These are phyloP conservation scores for Capsicum pubescens DNA, from an alignment of 257 asterid species.

Conservation along the genomic window DNA sequence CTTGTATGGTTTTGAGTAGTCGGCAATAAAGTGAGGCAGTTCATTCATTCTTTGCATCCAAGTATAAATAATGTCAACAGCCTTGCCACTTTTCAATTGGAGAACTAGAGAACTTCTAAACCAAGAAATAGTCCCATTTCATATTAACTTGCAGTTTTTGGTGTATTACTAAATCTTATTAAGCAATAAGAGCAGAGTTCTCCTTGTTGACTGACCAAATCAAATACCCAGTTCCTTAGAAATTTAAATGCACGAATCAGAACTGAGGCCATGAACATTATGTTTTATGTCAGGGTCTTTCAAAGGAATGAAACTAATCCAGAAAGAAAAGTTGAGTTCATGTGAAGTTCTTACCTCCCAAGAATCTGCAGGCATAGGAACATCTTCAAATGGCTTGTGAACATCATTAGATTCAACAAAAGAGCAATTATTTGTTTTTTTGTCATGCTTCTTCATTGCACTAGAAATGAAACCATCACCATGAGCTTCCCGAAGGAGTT, in stretches of 20 bases:
- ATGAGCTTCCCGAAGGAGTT: conserved; percentile 78
- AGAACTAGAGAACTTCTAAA: conserved; percentile 28
- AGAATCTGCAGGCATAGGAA: conserved; percentile 71
- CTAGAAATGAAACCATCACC: conserved; percentile 62
- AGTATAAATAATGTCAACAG: conserved; percentile 24
- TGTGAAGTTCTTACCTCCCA: conserved; percentile 59
- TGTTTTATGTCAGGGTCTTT: not conserved
- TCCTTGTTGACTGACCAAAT: conserved; percentile 21
- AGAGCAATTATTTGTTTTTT: conserved; percentile 43
- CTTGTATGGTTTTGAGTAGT: not conserved
- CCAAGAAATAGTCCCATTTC: conserved; percentile 27
- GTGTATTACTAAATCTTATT: not conserved
- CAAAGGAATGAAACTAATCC: conserved; percentile 1
- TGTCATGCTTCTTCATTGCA: conserved; percentile 61
- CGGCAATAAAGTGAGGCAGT: not conserved
- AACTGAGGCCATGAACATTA: not conserved
- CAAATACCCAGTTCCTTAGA: not conserved
- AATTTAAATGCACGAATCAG: not conserved
- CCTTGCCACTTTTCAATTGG: conserved; percentile 7
- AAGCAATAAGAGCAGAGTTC: not conserved
- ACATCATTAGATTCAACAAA: conserved; percentile 46
- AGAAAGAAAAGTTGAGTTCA: not conserved
- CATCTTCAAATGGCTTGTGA: conserved; percentile 46
- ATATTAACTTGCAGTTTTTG: conserved; percentile 2
- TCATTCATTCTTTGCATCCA: conserved; percentile 5